phyloP scores from a whole-genome alignment of 192 early-diverging fungal species.

The Thamnidium elegans region DNA sequence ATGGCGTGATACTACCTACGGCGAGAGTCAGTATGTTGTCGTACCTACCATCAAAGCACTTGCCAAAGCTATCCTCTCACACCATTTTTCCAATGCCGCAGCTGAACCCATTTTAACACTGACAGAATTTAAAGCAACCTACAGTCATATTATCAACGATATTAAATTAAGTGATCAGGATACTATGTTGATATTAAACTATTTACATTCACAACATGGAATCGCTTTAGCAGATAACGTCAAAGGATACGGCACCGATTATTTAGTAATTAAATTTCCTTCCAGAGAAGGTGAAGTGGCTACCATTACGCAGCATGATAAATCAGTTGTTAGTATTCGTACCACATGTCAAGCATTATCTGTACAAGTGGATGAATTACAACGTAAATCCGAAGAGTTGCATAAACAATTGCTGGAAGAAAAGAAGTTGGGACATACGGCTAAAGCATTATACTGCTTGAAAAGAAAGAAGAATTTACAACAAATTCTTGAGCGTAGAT shows the following conservation, averaged over 20 bases:
- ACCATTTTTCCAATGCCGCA: not conserved
- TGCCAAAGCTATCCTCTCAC: not conserved
- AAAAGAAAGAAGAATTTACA: constrained; percentile 52
- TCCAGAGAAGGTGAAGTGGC: not conserved
- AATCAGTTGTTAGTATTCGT: constrained; percentile 55
- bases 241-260: constrained; percentile 18
- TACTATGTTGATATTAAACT: constrained; percentile 26
- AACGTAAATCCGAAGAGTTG: constrained; percentile 47
- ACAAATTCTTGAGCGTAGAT: constrained; percentile 52
- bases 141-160: not conserved
- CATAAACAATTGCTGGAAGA: constrained; percentile 14
- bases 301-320: constrained; percentile 53
- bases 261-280: constrained; percentile 24
- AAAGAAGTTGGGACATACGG: constrained; percentile 29
- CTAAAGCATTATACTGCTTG: constrained; percentile 53
- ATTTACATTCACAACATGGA: constrained; percentile 23
- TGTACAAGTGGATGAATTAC: constrained; percentile 56
- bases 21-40: not conserved
- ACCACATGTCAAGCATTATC: constrained; percentile 48
- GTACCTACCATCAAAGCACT: constrained; percentile 21
- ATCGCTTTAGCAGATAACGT: constrained; percentile 18
- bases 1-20: not conserved
- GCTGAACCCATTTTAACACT: constrained; percentile 9
- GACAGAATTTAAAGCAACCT: constrained; percentile 6
- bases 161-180: constrained; percentile 30